Percentiles rank a stretch among this genome's conserved stretches.
Evolutionary conservation across 2,329 filamentous ascomycete species (phyloP).

Genomic region (Ophiostoma fasciatum): DNA sequence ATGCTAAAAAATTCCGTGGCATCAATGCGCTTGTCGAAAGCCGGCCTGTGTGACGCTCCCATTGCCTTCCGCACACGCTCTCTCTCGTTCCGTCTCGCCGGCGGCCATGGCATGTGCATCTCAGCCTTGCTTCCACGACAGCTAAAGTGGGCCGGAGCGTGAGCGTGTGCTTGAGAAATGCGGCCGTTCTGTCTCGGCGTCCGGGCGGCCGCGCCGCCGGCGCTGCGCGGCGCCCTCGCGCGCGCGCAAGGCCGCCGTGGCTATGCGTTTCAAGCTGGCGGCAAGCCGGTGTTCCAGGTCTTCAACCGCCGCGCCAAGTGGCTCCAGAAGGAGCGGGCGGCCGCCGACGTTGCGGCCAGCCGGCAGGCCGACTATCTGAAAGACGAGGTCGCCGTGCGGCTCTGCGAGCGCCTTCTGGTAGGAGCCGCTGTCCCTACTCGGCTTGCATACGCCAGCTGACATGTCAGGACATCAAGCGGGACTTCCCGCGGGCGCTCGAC

Average conservation of each 20-base stretch:
- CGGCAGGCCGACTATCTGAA: constrained; percentile 82
- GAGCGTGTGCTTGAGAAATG: too few species aligned
- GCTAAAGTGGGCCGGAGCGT: too few species aligned
- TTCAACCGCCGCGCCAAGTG: constrained; percentile 85
- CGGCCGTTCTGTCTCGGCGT: constrained; percentile 5
- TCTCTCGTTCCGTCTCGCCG: background rate
- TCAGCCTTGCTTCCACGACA: too few species aligned
- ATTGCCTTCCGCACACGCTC: too few species aligned
- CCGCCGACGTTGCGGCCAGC: constrained; percentile 51
- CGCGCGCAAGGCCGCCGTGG: too few species aligned
- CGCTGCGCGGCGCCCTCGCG: too few species aligned
- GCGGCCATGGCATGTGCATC: background rate
- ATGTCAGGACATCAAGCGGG: constrained; percentile 76
- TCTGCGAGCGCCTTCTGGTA: constrained; percentile 79
- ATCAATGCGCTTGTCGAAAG: too few species aligned
- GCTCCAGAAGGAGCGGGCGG: constrained; percentile 80
- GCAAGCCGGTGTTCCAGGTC: constrained; percentile 68
- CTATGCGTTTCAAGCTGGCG: constrained; percentile 68
- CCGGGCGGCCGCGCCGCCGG: constrained; percentile 3
- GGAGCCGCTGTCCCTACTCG: too few species aligned
- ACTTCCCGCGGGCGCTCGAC: constrained; percentile 73
- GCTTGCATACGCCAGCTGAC: too few species aligned
- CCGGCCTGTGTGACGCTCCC: too few species aligned
- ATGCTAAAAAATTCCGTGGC: too few species aligned
- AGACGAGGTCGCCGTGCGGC: constrained; percentile 72